Conservation (phyloP, 805 yeast species). For the Cyberlindnera saturnus region DNA sequence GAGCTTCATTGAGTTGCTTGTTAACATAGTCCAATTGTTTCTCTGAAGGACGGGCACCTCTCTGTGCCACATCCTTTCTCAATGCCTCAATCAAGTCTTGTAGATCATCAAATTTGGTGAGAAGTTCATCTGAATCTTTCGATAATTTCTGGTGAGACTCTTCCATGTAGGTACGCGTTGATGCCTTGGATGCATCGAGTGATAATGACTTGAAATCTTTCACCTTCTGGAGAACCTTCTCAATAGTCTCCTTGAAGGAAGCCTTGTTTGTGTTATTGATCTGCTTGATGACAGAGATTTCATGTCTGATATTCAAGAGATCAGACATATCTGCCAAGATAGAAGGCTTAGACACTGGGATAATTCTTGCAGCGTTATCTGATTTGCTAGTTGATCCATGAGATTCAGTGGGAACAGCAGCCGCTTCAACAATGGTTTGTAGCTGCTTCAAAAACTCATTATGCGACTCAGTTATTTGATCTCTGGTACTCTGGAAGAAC, state of each 20-base stretch:
- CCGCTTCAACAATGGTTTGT: slow-evolving; percentile 8
- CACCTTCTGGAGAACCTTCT: slow-evolving; percentile 38
- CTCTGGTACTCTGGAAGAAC: slow-evolving; percentile 13
- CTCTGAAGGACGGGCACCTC: slow-evolving; percentile 78
- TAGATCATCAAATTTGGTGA: slow-evolving; percentile 81
- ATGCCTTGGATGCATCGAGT: slow-evolving; percentile 30
- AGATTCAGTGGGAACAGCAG: background rate
- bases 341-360: background rate
- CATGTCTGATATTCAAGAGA: slow-evolving; percentile 44
- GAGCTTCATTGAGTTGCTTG: slow-evolving; percentile 59
- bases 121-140: slow-evolving; percentile 64
- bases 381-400: background rate
- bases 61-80: slow-evolving; percentile 83
- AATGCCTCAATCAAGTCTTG: slow-evolving; percentile 89
- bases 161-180: slow-evolving; percentile 58
- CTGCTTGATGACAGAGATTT: slow-evolving; percentile 54
- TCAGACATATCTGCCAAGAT: slow-evolving; percentile 18
- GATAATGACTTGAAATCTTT: slow-evolving; percentile 46
- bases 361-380: background rate
- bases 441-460: slow-evolving; percentile 14
- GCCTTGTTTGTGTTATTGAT: slow-evolving; percentile 40
- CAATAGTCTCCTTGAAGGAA: slow-evolving; percentile 36
- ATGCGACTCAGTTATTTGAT: slow-evolving; percentile 22
- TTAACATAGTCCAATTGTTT: slow-evolving; percentile 63
- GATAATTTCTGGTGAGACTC: slow-evolving; percentile 68